phyloP scores from a whole-genome alignment of 1,284 basidiomycete genomes.

The Heterobasidion annosum region DNA sequence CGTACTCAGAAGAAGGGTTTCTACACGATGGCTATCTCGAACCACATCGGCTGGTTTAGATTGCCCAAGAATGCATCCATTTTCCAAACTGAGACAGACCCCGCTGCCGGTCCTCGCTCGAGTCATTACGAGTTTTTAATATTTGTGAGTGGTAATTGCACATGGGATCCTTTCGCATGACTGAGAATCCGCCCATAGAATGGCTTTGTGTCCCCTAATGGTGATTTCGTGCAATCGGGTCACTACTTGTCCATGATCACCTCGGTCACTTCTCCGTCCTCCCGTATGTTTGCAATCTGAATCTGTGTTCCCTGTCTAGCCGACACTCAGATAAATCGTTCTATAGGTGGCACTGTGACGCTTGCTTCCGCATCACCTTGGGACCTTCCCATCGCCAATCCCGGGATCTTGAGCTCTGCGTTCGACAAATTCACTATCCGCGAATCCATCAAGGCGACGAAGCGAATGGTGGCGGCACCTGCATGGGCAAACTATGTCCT shows the following conservation, averaged over 20 bases:
- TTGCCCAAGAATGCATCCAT: slow-evolving; percentile 8
- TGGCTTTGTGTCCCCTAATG: background rate
- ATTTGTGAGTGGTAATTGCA: slow-evolving; percentile 4
- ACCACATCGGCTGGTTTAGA: slow-evolving; percentile 9
- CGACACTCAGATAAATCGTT: background rate
- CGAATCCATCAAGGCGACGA: background rate
- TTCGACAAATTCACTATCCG: slow-evolving; percentile 6
- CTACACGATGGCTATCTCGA: slow-evolving; percentile 11
- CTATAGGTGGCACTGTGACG: slow-evolving; percentile 10
- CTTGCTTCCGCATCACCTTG: slow-evolving; percentile 17
- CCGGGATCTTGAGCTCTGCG: slow-evolving; percentile 15
- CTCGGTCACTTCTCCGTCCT: slow-evolving; percentile 1
- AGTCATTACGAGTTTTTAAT: slow-evolving; percentile 10
- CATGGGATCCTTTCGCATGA: background rate
- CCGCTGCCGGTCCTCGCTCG: slow-evolving; percentile 9
- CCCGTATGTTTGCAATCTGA: slow-evolving; percentile 1
- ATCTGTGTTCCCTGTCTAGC: background rate
- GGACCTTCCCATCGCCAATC: slow-evolving; percentile 14
- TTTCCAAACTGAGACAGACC: slow-evolving; percentile 11
- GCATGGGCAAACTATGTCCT: slow-evolving; percentile 6
- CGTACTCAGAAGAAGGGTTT: slow-evolving; percentile 7
- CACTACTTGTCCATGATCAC: slow-evolving; percentile 3
- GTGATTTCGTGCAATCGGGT: background rate
- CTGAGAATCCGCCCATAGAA: background rate
- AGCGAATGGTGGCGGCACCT: slow-evolving; percentile 1